Evolutionary conservation across 176 grass and related monocot species (phyloP).

Genomic region (Eleusine coracana): DNA sequence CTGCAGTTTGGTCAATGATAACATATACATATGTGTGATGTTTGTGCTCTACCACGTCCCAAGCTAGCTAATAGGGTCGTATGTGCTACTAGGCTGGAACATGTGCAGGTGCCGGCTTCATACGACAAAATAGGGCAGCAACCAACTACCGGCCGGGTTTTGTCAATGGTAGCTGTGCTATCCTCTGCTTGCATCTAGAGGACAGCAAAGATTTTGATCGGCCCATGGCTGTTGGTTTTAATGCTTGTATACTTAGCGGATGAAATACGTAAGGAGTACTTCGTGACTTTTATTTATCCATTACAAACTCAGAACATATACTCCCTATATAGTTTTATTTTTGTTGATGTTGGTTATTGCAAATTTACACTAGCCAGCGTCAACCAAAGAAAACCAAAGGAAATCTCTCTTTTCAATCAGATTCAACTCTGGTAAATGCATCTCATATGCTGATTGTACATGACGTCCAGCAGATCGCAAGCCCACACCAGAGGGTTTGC

Average conservation of each 20-base stretch:
- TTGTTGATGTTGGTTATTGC: no score
- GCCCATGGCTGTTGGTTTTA: not conserved
- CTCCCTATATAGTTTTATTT: no score
- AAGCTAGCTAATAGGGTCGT: not conserved
- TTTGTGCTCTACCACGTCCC: slow-evolving; percentile 19
- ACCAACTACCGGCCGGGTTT: not conserved
- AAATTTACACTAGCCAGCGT: not conserved
- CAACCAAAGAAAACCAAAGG: not conserved
- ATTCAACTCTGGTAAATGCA: no score
- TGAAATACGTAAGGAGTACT: not conserved
- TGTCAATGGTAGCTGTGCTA: not conserved
- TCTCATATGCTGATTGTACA: no score
- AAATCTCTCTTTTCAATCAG: not conserved
- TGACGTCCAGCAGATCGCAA: no score
- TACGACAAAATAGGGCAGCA: not conserved
- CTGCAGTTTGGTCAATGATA: slow-evolving; percentile 27
- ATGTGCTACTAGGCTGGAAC: slow-evolving; percentile 7
- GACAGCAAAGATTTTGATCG: not conserved
- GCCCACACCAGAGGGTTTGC: no score
- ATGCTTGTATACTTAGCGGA: not conserved
- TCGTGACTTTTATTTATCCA: not conserved
- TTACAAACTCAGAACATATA: not conserved
- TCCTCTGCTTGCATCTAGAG: not conserved
- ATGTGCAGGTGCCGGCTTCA: not conserved
- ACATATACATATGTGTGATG: not conserved